A percentile compares a stretch with the other conserved stretches of the same genome.
These are phyloP conservation scores for Wickerhamiella spandovensis DNA, from an alignment of 805 yeast genomes.

Conservation along the genomic window DNA sequence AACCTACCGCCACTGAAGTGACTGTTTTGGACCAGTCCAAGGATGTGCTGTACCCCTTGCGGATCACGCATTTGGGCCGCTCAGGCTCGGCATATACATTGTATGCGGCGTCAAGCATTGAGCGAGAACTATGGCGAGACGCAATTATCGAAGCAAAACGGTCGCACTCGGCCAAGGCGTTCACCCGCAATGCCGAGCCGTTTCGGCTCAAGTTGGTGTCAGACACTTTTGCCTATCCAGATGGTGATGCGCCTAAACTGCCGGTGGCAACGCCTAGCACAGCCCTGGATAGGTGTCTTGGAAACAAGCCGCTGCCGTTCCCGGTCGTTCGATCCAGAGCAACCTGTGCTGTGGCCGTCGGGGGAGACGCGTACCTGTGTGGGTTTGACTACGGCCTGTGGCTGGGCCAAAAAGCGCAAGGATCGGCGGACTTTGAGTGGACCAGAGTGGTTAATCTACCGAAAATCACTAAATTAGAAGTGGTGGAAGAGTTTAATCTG, in stretches of 20 bases:
- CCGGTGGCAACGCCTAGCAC: conserved; percentile 22
- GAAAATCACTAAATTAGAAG: conserved; percentile 47
- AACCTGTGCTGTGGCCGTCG: conserved; percentile 34
- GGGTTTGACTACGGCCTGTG: conserved; percentile 58
- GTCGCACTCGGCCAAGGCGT: conserved; percentile 23
- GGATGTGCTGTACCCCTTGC: conserved; percentile 24
- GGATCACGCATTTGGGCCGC: conserved; percentile 25
- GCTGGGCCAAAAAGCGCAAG: conserved; percentile 24
- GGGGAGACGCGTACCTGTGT: conserved; percentile 24
- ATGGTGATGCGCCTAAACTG: conserved; percentile 30
- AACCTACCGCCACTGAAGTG: not conserved
- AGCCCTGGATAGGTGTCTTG: conserved; percentile 25
- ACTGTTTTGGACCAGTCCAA: not conserved
- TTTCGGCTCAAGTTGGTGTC: conserved; percentile 40
- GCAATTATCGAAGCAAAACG: conserved; percentile 36
- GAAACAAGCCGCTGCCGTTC: not conserved
- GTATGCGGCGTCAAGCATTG: conserved; percentile 25
- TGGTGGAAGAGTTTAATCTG: conserved; percentile 41
- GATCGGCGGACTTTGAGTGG: conserved; percentile 34
- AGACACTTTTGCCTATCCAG: conserved; percentile 56
- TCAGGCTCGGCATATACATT: conserved; percentile 22
- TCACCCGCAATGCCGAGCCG: conserved; percentile 35
- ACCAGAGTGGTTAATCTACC: conserved; percentile 38
- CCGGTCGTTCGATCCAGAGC: conserved; percentile 24
- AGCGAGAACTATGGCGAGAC: conserved; percentile 45